A percentile compares a stretch with the other conserved stretches of the same genome.
Conservation (phyloP, 345 rosid species). For the Acer saccharum region DNA sequence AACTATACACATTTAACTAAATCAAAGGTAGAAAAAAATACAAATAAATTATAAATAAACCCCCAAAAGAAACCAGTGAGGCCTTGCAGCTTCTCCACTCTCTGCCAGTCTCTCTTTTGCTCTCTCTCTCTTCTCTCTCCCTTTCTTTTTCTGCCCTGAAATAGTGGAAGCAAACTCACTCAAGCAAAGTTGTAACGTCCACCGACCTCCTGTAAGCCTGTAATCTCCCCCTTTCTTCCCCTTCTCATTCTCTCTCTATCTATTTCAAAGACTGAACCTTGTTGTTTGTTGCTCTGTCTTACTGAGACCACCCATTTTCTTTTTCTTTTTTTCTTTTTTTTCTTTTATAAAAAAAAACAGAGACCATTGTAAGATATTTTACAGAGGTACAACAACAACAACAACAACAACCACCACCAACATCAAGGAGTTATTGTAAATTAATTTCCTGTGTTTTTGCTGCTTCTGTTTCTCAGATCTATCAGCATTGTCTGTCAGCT, state of each 20-base stretch:
- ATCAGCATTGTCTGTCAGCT: conserved; percentile 9
- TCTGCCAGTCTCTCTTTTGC: not conserved
- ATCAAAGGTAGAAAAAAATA: not conserved
- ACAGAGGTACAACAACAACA: not conserved
- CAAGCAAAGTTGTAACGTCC: conserved; percentile 43
- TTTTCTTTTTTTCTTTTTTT: conserved; percentile 23
- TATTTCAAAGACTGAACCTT: conserved; percentile 23
- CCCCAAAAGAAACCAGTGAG: conserved; percentile 25
- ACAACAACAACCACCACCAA: not conserved
- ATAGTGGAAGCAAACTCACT: conserved; percentile 39
- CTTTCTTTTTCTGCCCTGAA: conserved; percentile 42
- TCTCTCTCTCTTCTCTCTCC: conserved; percentile 24
- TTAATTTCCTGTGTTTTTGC: conserved; percentile 11
- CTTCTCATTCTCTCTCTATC: conserved; percentile 17
- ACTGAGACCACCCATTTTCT: conserved; percentile 25
- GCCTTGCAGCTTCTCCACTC: conserved; percentile 24
- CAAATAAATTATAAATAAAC: conserved; percentile 37
- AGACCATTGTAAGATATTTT: conserved; percentile 17
- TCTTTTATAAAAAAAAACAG: not conserved
- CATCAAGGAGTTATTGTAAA: conserved; percentile 19
- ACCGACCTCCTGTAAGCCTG: conserved; percentile 31
- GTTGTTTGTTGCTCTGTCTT: conserved; percentile 18
- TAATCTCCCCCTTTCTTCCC: conserved; percentile 4
- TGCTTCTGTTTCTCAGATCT: conserved; percentile 53
- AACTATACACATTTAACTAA: not conserved